phyloP scores from a whole-genome alignment of 1,284 basidiomycete species.

The Boletus hoseneyae region DNA sequence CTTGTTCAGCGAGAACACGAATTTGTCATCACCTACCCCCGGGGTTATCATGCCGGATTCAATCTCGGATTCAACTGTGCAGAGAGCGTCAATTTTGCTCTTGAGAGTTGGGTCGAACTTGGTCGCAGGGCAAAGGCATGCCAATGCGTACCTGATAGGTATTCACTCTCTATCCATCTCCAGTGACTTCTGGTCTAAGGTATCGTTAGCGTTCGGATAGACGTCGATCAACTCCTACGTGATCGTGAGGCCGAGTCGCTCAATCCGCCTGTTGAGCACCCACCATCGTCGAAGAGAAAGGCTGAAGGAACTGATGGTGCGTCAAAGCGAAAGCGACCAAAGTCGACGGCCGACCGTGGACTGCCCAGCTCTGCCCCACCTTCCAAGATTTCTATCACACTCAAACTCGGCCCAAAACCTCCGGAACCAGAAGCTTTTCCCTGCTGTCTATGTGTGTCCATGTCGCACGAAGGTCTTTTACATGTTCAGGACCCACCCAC shows the following conservation, averaged over 20 bases:
- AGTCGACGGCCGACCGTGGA: conserved; percentile 7
- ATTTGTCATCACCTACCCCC: conserved; percentile 94
- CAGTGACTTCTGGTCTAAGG: conserved; percentile 3
- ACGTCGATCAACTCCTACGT: conserved; percentile 79
- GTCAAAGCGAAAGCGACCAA: conserved; percentile 37
- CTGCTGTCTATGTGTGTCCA: conserved; percentile 80
- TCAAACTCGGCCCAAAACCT: conserved; percentile 62
- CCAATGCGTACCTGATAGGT: conserved; percentile 83
- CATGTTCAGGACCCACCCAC: conserved; percentile 67
- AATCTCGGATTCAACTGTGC: conserved; percentile 98
- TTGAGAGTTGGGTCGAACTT: conserved; percentile 92
- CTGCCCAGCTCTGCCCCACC: conserved; percentile 11
- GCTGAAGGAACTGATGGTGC: conserved; percentile 23
- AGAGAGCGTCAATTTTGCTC: conserved; percentile 96
- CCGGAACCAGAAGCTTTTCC: conserved; percentile 57
- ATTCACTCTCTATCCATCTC: conserved; percentile 5
- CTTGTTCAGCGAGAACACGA: conserved; percentile 90
- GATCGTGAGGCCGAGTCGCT: conserved; percentile 52
- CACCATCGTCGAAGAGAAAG: conserved; percentile 38
- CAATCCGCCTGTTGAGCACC: conserved; percentile 19
- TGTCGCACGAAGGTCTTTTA: conserved; percentile 53
- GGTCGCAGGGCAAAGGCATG: conserved; percentile 83
- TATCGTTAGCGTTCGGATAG: conserved; percentile 77
- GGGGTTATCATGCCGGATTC: conserved; percentile 95
- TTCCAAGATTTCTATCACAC: conserved; percentile 41